These are phyloP conservation scores for Colletotrichum shisoi DNA, from an alignment of 2,329 filamentous ascomycete genomes.

Conservation along the genomic window DNA sequence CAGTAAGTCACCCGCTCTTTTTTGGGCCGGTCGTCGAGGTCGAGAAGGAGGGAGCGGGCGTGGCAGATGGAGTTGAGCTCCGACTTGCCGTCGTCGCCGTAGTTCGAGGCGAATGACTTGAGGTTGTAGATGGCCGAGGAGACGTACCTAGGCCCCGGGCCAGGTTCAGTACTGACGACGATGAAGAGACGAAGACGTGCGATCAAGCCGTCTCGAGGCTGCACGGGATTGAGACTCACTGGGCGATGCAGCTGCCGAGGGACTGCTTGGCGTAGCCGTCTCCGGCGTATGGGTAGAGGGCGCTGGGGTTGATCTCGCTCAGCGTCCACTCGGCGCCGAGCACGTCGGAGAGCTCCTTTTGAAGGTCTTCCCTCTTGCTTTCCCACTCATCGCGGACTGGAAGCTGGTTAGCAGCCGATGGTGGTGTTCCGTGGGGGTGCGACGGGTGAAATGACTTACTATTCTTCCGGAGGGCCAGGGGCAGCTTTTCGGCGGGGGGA, in stretches of 20 bases:
- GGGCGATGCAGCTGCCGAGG: conserved; percentile 55
- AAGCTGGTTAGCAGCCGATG: conserved; percentile 26
- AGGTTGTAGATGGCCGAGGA: conserved; percentile 53
- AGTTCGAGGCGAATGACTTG: conserved; percentile 49
- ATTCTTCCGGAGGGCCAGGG: conserved; percentile 62
- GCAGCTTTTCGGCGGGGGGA: conserved; percentile 59
- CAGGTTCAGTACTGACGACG: background rate
- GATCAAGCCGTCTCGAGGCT: background rate
- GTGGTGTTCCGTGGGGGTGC: background rate
- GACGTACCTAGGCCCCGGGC: conserved; percentile 52
- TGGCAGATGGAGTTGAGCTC: conserved; percentile 60
- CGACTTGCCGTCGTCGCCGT: conserved; percentile 51
- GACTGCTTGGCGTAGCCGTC: conserved; percentile 53
- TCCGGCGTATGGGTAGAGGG: conserved; percentile 58
- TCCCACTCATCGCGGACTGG: conserved; percentile 64
- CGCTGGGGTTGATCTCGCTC: conserved; percentile 54
- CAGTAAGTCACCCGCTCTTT: conserved; percentile 54
- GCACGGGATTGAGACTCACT: conserved; percentile 46
- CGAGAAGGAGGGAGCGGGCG: conserved; percentile 56
- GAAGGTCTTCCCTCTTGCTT: conserved; percentile 54
- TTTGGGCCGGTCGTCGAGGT: conserved; percentile 53
- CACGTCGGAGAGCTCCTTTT: conserved; percentile 54
- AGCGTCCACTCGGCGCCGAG: conserved; percentile 61
- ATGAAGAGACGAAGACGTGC: background rate
- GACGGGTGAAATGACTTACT: conserved; percentile 45